These are phyloP conservation scores for Carex scoparia DNA, from an alignment of 176 grass and related monocot genomes.

Conservation along the genomic window DNA sequence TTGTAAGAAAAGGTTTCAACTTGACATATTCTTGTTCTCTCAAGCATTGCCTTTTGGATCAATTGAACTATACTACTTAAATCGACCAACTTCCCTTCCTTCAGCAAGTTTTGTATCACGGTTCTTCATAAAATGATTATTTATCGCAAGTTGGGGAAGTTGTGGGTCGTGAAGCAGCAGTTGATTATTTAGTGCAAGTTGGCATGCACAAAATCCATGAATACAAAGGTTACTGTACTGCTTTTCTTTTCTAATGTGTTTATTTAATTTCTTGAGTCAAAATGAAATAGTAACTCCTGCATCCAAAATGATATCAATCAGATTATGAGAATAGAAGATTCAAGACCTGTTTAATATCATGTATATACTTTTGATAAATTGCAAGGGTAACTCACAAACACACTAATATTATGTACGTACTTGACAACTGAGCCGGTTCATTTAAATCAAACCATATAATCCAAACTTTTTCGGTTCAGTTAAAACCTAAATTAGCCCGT, in stretches of 20 bases:
- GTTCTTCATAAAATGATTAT: constrained; percentile 19
- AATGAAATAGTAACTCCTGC: background rate
- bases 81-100: constrained; percentile 65
- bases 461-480: no score
- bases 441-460: no score
- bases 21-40: constrained; percentile 10
- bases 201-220: constrained; percentile 81
- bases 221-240: constrained; percentile 50
- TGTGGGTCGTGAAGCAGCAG: constrained; percentile 69
- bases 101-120: constrained; percentile 69
- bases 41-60: constrained; percentile 62
- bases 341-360: background rate
- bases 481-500: no score
- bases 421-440: no score
- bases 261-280: background rate
- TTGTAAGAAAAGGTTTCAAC: no score
- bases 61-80: constrained; percentile 44
- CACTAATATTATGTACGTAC: no score
- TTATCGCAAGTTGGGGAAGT: constrained; percentile 38
- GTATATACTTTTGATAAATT: background rate
- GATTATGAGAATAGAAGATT: background rate
- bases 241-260: background rate
- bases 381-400: background rate
- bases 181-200: constrained; percentile 68
- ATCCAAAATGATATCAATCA: background rate